Base-by-base conservation (phyloP, 1,139 yeast species). In the Ashbya aceris region DNA sequence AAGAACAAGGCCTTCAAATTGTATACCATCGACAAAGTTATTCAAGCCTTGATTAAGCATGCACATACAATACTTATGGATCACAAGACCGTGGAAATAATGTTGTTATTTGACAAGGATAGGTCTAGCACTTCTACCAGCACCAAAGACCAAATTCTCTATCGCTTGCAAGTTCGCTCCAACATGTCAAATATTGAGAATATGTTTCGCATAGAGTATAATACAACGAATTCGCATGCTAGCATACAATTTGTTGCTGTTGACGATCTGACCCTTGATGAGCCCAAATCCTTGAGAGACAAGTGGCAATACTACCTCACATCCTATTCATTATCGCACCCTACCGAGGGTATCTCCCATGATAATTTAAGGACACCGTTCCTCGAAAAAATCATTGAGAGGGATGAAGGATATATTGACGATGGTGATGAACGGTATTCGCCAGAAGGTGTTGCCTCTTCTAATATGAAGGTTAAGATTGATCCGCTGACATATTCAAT, bases 331-430 rank as follows among this genome's bases (percentile, higher is more conserved):
- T 83, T 91, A 85, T 83, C 95, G 6, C 94, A 86, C 54, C 97
- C 98, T 33, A 91, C 99, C 2, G 98, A 91, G 63, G 97, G 97
- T 28, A 83, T 93, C 17, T 80, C 89, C n/a, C 78, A 85, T n/a
- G 78, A 83, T 29, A 77, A 76, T 48, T 71, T 86, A 43, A 72
- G 71, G 46, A 69, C 83, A 67, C 95, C 95, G 38, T 84, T 85
- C 61, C 66, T 82, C 44, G 81, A 77, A 50, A 68, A 79, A 8
- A 75, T 75, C 41, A 62, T 79, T 43, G 83, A 76, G 38, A 69
- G 67, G 34, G 76, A 74, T 26, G 77, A 69, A 29, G 61, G 55
- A 11, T 50, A 50, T 27, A 45, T 45, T 8, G 63, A 56, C 3
- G 53, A 50, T 26, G 47, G 43, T 12, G 49, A 41, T 35, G 50